phyloP scores from a whole-genome alignment of 129 eudicot species.

The Helianthus tuberosus region DNA sequence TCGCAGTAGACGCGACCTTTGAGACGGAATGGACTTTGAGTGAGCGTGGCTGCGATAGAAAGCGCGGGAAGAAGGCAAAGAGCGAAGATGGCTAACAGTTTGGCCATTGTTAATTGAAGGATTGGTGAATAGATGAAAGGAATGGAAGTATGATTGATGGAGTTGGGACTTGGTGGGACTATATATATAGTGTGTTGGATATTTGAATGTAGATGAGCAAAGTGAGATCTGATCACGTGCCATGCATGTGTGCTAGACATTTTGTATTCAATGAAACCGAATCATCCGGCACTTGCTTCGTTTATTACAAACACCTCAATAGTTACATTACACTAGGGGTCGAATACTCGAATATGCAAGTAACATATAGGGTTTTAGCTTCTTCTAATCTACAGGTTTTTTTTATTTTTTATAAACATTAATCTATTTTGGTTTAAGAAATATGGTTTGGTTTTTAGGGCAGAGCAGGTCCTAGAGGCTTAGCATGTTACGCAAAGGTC shows the following conservation, averaged over 20 bases:
- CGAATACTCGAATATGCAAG: too few species aligned
- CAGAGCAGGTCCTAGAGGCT: too few species aligned
- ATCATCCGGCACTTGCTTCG: conserved; percentile 26
- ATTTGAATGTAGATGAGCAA: conserved; percentile 18
- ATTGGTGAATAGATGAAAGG: background rate
- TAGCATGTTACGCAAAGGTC: too few species aligned
- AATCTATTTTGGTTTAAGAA: too few species aligned
- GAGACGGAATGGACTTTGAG: conserved; percentile 34
- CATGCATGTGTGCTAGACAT: background rate
- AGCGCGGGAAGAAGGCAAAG: conserved; percentile 43
- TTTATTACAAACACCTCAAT: background rate
- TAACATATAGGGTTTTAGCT: too few species aligned
- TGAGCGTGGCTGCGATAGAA: conserved; percentile 17
- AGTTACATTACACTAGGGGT: background rate
- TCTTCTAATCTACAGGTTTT: too few species aligned
- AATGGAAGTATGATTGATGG: conserved; percentile 11
- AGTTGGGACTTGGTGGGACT: conserved; percentile 1
- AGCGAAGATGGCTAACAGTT: conserved; percentile 36
- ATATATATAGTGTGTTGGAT: conserved; percentile 1
- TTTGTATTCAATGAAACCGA: conserved; percentile 23
- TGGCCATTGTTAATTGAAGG: conserved; percentile 20
- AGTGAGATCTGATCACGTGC: conserved; percentile 40
- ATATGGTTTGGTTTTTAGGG: too few species aligned
- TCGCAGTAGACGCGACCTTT: conserved; percentile 70
- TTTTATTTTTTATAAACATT: too few species aligned